Base-by-base conservation (phyloP, 495 filamentous ascomycete species). In the Annulohypoxylon bovei region DNA sequence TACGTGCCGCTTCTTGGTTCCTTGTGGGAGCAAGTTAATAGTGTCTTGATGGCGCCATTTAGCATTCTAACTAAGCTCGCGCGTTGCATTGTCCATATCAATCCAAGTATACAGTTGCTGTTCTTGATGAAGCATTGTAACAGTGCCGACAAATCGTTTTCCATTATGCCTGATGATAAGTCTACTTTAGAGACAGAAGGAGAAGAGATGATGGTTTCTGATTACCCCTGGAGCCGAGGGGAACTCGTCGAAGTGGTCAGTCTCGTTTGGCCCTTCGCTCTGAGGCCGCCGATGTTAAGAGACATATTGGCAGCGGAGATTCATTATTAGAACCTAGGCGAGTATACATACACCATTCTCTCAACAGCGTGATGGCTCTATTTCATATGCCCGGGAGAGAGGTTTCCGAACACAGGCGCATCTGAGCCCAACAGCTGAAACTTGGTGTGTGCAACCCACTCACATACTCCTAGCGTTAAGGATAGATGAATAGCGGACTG, bases 401-500 rank as follows among this genome's bases (percentile, higher is more conserved):
- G 5, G 18, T 35, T 60, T 7, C 55, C 32, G 44, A n/a, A 58
- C 20, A 23, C 9, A 50, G 53, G 33, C 23, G 33, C 8, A 42
- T 8, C 35, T n/a, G 14, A 42, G 12, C 23, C 16, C 23, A 22
- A 42, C 27, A n/a, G 16, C 27, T 70, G 67, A 70, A 70, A 70
- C 67, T 12, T 12, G 23, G 50, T 14, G 14, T 16, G 54, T 67
- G 53, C n/a, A 49, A 6, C 32, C 44, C 47, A 6, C 32, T 33
- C 47, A 32, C 63, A 58, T 57, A 59, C 58, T 62, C 52, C 33
- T 42, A 30, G 39, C 22, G 63, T 63, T 11, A 46, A 57, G 28
- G n/a, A 50, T 71, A 58, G 37, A 71, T 33, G 58, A 55, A 40
- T 27, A 53, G 7, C 16, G 42, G 40, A n/a, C 33, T 20, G n/a